A percentile compares a stretch with the other conserved stretches of the same genome.
Conservation (phyloP, 176 grass and related monocot genomes). For the Carex pumila region DNA sequence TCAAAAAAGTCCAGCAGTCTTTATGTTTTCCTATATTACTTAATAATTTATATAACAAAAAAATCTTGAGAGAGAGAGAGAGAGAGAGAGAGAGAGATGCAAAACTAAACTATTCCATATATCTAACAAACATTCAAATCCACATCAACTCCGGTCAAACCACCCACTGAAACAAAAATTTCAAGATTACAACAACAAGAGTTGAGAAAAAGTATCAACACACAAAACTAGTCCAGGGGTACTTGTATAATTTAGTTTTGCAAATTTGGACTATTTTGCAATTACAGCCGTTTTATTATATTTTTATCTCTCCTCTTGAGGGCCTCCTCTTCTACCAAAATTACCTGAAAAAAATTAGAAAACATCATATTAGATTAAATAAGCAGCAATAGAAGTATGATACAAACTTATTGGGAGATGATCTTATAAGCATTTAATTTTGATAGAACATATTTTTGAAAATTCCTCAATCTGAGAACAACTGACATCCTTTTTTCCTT, state of each 20-base stretch:
- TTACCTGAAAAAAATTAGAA: conserved; percentile 18
- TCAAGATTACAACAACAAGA: conserved; percentile 16
- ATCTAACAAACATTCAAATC: conserved; percentile 5
- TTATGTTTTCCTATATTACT: too few relatives aligned
- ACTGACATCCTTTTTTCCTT: background rate
- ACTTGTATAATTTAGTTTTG: conserved; percentile 16
- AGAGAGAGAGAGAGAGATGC: background rate
- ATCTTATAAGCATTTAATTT: background rate
- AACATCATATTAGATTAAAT: conserved; percentile 2
- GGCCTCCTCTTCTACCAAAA: conserved; percentile 25
- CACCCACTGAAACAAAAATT: conserved; percentile 14
- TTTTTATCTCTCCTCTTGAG: conserved; percentile 11
- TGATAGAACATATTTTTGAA: background rate
- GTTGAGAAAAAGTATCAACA: background rate
- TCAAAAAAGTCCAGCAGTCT: too few relatives aligned
- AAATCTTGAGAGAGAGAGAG: background rate
- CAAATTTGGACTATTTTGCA: conserved; percentile 7
- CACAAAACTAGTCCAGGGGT: conserved; percentile 17
- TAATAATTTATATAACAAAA: too few relatives aligned
- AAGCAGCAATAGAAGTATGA: background rate
- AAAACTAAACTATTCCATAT: conserved; percentile 19
- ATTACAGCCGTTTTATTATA: background rate
- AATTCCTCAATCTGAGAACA: background rate
- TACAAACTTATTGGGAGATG: background rate
- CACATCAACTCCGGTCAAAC: conserved; percentile 1